Base-by-base conservation (phyloP, 352 stramenopile species). In the Phytophthora syringae region DNA sequence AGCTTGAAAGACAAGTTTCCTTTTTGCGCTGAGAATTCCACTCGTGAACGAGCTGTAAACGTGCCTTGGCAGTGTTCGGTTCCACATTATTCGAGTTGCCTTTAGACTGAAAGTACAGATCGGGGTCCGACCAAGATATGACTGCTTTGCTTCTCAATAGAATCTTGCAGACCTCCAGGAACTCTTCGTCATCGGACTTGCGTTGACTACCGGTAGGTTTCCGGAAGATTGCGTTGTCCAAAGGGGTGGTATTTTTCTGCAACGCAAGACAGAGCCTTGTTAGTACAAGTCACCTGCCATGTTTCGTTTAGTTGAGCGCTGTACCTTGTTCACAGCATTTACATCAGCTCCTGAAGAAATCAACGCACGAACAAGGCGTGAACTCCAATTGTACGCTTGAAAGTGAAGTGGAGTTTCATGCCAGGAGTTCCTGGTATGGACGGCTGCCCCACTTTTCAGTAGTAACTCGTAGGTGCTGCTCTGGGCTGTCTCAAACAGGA, bases 271-370 rank as follows among this genome's bases (percentile, higher is more conserved):
- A 36, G 30, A 16, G 13, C 13, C 13, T 21, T 20, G 36, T 36
- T 36, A 42, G 36, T 42, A 18, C 6, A 16, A 42, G 36, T 0
- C 15, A 15, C 13, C 15, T 20, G 13, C 10, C 32, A 39, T 5
- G 20, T 9, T 21, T 21, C 36, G 6, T 20, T 16, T 18, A 34
- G n/a, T 13, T 34, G 12, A 7, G 5, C 18, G 24, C 2, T 1
- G n/a, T 25, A 57, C 56, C 45, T 64, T 64, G 12, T 64, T 53
- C 18, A 58, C 36, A 22, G 56, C 43, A 36, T 64, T 53, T 7
- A 64, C 25, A n/a, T 56, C 47, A 42, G 45, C 56, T 6, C 56
- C 45, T 0, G 15, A n/a, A 24, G 50, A 36, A 43, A 64, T 1
- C 34, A 64, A 39, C 21, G 28, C 27, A 25, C 28, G 24, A 42